These are phyloP conservation scores for Strigomonas galati DNA, from an alignment of 208 protist genomes.

Conservation along the genomic window DNA sequence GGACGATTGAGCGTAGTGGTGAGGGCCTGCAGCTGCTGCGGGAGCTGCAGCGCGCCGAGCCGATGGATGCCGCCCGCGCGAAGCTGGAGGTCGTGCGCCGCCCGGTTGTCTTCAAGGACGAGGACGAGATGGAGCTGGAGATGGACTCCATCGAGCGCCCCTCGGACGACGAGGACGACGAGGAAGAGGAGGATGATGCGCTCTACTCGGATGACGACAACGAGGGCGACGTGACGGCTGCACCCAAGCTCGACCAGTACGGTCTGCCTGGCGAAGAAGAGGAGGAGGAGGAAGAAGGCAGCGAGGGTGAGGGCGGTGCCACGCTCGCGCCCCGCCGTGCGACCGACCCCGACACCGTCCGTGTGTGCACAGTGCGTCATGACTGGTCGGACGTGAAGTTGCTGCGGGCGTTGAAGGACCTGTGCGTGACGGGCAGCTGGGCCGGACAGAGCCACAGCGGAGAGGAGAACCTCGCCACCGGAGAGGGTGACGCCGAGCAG, in stretches of 20 bases:
- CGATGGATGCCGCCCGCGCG: constrained; percentile 62
- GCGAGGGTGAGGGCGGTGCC: constrained; percentile 18
- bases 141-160: constrained; percentile 46
- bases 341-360: constrained; percentile 66
- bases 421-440: constrained; percentile 96
- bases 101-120: constrained; percentile 72
- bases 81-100: constrained; percentile 59
- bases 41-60: constrained; percentile 69
- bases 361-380: constrained; percentile 33
- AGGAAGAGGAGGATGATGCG: constrained; percentile 29
- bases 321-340: constrained; percentile 49
- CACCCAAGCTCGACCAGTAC: constrained; percentile 18
- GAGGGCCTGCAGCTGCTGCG: constrained; percentile 78
- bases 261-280: constrained; percentile 20
- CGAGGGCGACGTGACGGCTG: constrained; percentile 8
- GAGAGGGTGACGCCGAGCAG: constrained; percentile 43
- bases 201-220: constrained; percentile 21
- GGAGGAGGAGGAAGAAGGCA: constrained; percentile 32
- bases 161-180: constrained; percentile 45
- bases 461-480: constrained; percentile 21
- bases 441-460: constrained; percentile 24
- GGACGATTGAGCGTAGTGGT: constrained; percentile 73
- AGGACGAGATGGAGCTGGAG: constrained; percentile 83
- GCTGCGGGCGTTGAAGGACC: constrained; percentile 82
- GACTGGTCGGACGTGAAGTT: constrained; percentile 58